phyloP scores from a whole-genome alignment of 768 basidiomycete species.

The Pluteus cervinus region DNA sequence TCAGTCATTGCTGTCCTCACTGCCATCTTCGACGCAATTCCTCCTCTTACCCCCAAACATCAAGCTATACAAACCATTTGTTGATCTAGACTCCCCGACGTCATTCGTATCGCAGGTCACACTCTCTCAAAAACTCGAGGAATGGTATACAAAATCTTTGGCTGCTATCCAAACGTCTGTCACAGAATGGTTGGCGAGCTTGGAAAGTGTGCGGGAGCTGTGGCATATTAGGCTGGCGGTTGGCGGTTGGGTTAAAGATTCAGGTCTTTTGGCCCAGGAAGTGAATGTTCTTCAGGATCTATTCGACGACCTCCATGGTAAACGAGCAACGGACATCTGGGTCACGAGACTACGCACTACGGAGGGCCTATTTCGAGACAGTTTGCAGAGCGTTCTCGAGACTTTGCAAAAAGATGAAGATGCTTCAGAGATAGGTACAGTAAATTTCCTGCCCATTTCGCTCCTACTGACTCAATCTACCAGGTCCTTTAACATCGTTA shows the following conservation, averaged over 20 bases:
- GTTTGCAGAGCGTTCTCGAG: constrained; percentile 36
- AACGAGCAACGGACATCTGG: constrained; percentile 57
- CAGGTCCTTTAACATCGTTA: constrained; percentile 43
- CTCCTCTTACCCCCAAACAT: constrained; percentile 68
- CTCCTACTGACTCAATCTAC: background rate
- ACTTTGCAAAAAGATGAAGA: no score
- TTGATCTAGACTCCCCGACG: constrained; percentile 61
- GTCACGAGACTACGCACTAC: no score
- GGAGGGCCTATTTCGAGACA: no score
- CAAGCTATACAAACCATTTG: constrained; percentile 78
- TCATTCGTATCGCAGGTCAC: constrained; percentile 39
- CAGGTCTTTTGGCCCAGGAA: constrained; percentile 46
- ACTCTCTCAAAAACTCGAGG: constrained; percentile 41
- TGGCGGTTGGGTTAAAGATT: constrained; percentile 37
- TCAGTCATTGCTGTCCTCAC: constrained; percentile 53
- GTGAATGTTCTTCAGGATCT: constrained; percentile 31
- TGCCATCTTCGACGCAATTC: constrained; percentile 83
- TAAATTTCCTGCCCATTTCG: no score
- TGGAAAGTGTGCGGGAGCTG: constrained; percentile 58
- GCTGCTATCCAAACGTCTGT: constrained; percentile 38
- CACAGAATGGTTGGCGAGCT: constrained; percentile 49
- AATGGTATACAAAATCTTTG: constrained; percentile 60
- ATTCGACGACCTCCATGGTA: constrained; percentile 50
- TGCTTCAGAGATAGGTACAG: no score
- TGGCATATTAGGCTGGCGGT: constrained; percentile 63